Evolutionary conservation across 2,329 filamentous ascomycete genomes (phyloP), one percentile per base, ranked within the genome.

Genomic region (Verticillium longisporum): DNA sequence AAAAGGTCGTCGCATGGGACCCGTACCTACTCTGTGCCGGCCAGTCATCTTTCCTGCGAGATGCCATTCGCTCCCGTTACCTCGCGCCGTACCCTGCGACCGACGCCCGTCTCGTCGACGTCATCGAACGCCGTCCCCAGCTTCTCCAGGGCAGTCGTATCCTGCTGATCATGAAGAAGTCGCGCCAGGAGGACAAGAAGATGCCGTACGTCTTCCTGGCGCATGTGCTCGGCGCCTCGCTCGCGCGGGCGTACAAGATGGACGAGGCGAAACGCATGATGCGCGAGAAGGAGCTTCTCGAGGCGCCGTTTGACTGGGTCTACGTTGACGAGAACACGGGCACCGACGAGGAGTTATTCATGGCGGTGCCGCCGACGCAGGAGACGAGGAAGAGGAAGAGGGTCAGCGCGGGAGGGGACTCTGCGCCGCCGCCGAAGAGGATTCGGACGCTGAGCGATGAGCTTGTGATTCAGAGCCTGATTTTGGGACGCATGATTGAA

Each of bases 401-500:
- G 65, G 61, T 64, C 61, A 60, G 66, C 21, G 64, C 67, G 7
- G 57, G 60, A 1, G 58, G 61, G 5, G 59, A 67, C 4, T 70
- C 71, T 10, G 68, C 63, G 33, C 70, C 76, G 15, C 69, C 75
- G 54, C 77, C 80, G 11, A 79, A 81, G 67, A 82, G 75, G 63
- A 79, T 92, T 41, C 83, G 82, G 64, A 82, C 95, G 55, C 83
- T 96, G 59, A 89, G 88, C 61, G 89, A 96, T 72, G 94, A 98
- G 74, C 86, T 94, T 70, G 86, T 98, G 26, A 88, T 96, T 60
- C 94, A 99, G 79, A 97, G 92, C 73, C 78, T 98, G 62, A 97
- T 99, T 65, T 73, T 97, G 58, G 94, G 93, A 1, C 85, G 87
- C 63, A 75, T 97, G 66, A 84, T 92, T 59, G 88, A 91, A 64